phyloP scores from a whole-genome alignment of 129 eudicot genomes.

The Ambrosia artemisiifolia region DNA sequence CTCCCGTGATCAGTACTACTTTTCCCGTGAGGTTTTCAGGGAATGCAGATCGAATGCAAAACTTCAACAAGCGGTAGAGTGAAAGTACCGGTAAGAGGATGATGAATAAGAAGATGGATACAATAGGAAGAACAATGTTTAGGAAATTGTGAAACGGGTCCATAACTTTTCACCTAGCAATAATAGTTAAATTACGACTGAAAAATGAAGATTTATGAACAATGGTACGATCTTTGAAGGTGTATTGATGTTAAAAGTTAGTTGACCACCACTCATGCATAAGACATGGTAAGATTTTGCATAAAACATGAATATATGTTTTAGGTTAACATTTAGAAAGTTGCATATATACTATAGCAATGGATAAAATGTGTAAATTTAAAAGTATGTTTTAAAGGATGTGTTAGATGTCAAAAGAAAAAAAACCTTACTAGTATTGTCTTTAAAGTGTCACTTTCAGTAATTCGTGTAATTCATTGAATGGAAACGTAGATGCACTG shows the following conservation, averaged over 20 bases:
- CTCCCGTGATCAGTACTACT: conserved; percentile 43
- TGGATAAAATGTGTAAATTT: too few relatives aligned
- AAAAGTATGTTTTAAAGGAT: too few relatives aligned
- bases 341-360: too few relatives aligned
- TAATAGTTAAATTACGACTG: neutral
- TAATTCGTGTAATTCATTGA: too few relatives aligned
- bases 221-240: neutral
- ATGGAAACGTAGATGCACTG: too few relatives aligned
- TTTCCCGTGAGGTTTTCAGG: conserved; percentile 33
- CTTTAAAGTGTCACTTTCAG: too few relatives aligned
- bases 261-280: neutral
- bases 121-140: conserved; percentile 12
- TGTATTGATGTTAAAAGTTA: neutral
- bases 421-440: too few relatives aligned
- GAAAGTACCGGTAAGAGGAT: conserved; percentile 17
- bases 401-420: too few relatives aligned
- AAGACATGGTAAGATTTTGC: neutral
- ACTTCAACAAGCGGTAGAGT: conserved; percentile 11
- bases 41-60: conserved; percentile 2
- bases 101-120: conserved; percentile 14
- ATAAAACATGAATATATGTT: neutral
- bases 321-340: neutral
- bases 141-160: conserved; percentile 28
- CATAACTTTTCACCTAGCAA: conserved; percentile 1
- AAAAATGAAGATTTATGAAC: neutral